These are phyloP conservation scores for Beauveria sp. DNA, from an alignment of 2,329 filamentous ascomycete genomes.

Conservation along the genomic window DNA sequence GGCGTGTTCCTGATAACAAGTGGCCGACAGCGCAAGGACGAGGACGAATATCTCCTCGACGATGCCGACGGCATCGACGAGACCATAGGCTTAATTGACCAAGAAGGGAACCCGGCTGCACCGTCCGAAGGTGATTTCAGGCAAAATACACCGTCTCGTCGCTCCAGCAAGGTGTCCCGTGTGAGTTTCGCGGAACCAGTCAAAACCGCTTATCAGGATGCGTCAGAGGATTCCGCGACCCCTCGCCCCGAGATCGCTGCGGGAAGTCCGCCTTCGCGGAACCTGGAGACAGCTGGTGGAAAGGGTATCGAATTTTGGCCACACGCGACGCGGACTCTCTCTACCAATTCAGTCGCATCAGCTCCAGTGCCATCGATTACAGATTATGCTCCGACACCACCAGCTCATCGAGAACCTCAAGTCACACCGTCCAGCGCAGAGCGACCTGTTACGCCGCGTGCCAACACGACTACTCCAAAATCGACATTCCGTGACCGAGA, in stretches of 20 bases:
- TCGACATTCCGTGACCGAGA: slow-evolving; percentile 24
- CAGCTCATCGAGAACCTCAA: slow-evolving; percentile 6
- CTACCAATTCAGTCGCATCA: slow-evolving; percentile 23
- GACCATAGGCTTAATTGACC: slow-evolving; percentile 51
- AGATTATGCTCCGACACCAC: slow-evolving; percentile 14
- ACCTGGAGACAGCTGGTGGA: slow-evolving; percentile 6
- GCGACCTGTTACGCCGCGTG: slow-evolving; percentile 22
- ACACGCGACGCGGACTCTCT: slow-evolving; percentile 30
- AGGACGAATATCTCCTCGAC: slow-evolving; percentile 43
- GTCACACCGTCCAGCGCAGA: slow-evolving; percentile 15
- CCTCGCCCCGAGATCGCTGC: slow-evolving; percentile 19
- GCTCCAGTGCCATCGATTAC: slow-evolving; percentile 12
- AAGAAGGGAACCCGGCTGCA: slow-evolving; percentile 27
- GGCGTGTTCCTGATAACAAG: slow-evolving; percentile 97
- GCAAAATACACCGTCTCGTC: slow-evolving; percentile 30
- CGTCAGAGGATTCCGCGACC: slow-evolving; percentile 27
- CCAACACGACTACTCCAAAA: slow-evolving; percentile 22
- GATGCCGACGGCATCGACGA: slow-evolving; percentile 56
- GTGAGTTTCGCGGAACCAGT: slow-evolving; percentile 33
- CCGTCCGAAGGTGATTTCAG: slow-evolving; percentile 21
- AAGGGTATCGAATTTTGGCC: slow-evolving; percentile 25
- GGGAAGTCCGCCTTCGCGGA: slow-evolving; percentile 13
- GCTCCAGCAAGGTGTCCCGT: slow-evolving; percentile 41
- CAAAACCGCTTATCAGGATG: slow-evolving; percentile 29
- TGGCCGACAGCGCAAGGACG: slow-evolving; percentile 54